These are phyloP conservation scores for Graphilbum fragrans DNA, from an alignment of 2,329 filamentous ascomycete species.

Conservation along the genomic window DNA sequence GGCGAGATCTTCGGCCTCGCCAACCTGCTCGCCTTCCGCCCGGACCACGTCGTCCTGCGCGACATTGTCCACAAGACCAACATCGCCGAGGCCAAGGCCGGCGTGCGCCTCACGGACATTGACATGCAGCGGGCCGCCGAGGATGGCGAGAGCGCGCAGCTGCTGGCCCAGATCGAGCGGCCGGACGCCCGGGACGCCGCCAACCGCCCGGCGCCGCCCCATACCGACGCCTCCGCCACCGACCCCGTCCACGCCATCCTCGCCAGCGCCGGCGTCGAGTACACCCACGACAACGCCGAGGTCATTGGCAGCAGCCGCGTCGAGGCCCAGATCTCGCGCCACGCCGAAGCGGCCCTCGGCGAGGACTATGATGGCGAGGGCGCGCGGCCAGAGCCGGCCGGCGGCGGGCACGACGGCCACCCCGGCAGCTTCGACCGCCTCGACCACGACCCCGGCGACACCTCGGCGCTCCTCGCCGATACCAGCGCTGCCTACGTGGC, in stretches of 20 bases:
- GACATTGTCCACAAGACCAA: constrained; percentile 99
- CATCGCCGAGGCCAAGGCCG: constrained; percentile 81
- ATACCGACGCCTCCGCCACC: constrained; percentile 18
- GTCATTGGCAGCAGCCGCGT: constrained; percentile 86
- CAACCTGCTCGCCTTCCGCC: constrained; percentile 77
- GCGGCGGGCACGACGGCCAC: constrained; percentile 13
- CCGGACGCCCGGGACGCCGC: constrained; percentile 32
- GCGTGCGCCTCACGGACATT: constrained; percentile 67
- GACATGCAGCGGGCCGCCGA: constrained; percentile 52
- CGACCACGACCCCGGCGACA: constrained; percentile 17
- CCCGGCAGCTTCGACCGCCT: constrained; percentile 7
- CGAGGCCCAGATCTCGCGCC: constrained; percentile 72
- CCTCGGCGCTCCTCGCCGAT: constrained; percentile 49
- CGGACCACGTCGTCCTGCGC: constrained; percentile 68
- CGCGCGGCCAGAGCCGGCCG: constrained; percentile 23
- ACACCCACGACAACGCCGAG: constrained; percentile 93
- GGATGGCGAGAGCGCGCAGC: constrained; percentile 34
- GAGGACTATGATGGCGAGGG: constrained; percentile 25
- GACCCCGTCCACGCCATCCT: constrained; percentile 86
- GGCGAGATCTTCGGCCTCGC: constrained; percentile 87
- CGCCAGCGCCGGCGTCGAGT: constrained; percentile 76
- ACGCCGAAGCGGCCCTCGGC: constrained; percentile 48
- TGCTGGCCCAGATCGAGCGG: constrained; percentile 30
- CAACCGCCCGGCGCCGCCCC: constrained; percentile 12
- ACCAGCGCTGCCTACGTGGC: constrained; percentile 19